Base-by-base conservation (phyloP, 805 yeast species). In the Millerozyma acaciae region DNA sequence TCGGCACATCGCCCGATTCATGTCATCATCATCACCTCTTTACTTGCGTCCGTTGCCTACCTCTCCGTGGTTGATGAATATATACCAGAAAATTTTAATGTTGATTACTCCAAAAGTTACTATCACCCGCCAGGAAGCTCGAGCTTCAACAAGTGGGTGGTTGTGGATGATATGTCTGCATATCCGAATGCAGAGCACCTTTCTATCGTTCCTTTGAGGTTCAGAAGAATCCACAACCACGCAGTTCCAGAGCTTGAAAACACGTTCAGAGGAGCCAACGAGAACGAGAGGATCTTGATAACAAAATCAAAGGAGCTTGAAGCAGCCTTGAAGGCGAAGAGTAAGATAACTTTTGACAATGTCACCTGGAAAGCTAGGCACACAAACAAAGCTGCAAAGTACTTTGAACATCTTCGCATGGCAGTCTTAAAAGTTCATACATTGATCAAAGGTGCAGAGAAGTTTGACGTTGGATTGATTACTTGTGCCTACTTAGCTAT, bases 1-100 rank as follows among this genome's bases (percentile, higher is more conserved):
- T 76, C 90, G 33, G 93, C 95, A 9, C 74, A 75, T 39, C 74
- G 80, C 51, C 98, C 98, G 12, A 85, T 90, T 45, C 97, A 89
- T 59, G 74, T 87, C 34, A 78, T 89, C 33, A 76, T 87, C 29
- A 50, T 76, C 36, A 74, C 87, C 5, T 71, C 90, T 9, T 60
- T 88, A 30, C 55, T 86, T 25, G 93, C 95, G 2, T 81, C 95
- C 3, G 62, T 84, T 33, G 82, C 90, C 6, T 90, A 89, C 55
- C 68, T 89, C 38, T 73, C 89, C 3, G 73, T 81, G 3, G 76
- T 83, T 21, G 86, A 81, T 44, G 78, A 80, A 40, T 82, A 80
- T 53, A 63, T 74, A 33, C 72, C 77, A 37, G 70, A 59, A 53
- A 48, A 55, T 42, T 60, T 76, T 27, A 55, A 40, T 16, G 38